A percentile compares a stretch with the other conserved stretches of the same genome.
Conservation (phyloP, 192 early-diverging fungal species). For the Podila minutissima region DNA sequence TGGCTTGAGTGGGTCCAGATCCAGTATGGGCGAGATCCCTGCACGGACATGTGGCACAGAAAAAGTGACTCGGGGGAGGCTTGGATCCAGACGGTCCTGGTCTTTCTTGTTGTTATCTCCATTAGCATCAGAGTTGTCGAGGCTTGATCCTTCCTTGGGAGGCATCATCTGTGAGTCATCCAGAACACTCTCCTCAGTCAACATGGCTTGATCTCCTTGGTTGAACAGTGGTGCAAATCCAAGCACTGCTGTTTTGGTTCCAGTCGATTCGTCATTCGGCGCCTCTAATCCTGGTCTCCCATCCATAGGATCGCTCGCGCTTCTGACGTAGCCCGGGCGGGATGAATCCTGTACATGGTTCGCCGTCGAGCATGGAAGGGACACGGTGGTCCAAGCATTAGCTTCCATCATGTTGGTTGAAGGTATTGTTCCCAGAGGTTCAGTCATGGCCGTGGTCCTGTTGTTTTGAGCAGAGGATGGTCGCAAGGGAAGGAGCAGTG, state of each 20-base stretch:
- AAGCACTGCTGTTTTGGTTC: conserved; percentile 20
- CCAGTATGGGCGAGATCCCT: conserved; percentile 19
- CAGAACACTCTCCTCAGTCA: background rate
- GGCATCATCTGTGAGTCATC: background rate
- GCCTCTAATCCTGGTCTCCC: too few relatives aligned
- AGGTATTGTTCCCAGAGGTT: background rate
- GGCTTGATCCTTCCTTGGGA: background rate
- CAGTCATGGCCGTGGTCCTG: background rate
- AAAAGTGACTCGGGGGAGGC: too few relatives aligned
- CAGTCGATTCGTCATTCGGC: background rate
- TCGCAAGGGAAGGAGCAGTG: background rate
- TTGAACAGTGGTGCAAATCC: conserved; percentile 26
- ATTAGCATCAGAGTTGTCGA: background rate
- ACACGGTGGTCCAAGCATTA: too few relatives aligned
- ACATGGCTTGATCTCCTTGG: conserved; percentile 5
- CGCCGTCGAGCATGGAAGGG: too few relatives aligned
- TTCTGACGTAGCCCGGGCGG: too few relatives aligned
- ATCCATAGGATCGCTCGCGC: background rate
- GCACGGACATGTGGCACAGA: conserved; percentile 15
- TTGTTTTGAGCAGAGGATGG: background rate
- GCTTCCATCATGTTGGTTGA: background rate
- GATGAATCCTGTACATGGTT: too few relatives aligned
- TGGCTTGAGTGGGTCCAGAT: conserved; percentile 6
- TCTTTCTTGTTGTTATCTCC: background rate
- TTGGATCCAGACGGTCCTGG: background rate